Evolutionary conservation across 768 basidiomycete genomes (phyloP).

Genomic region (Tricholoma saponaceum): DNA sequence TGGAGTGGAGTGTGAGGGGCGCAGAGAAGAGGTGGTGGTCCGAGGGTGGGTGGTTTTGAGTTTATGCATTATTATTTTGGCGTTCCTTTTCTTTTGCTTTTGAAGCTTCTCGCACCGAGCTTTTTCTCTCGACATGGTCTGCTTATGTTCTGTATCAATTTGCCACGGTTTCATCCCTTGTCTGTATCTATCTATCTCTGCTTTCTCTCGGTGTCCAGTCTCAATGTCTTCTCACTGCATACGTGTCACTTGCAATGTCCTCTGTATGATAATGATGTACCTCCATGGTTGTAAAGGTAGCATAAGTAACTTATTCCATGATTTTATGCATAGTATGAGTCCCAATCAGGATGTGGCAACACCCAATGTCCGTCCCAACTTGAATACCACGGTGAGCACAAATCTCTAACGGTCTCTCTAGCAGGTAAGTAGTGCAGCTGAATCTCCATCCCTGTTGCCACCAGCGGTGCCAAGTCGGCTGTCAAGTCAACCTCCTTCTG

Average conservation of each 20-base stretch:
- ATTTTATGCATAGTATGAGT: too few species aligned
- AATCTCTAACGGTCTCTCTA: too few species aligned
- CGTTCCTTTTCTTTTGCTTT: not conserved
- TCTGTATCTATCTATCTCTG: not conserved
- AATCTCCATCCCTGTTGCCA: too few species aligned
- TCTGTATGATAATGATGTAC: not conserved
- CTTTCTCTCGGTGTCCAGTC: not conserved
- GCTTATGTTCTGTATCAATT: not conserved
- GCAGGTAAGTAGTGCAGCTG: too few species aligned
- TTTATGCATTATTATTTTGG: not conserved
- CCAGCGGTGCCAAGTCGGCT: too few species aligned
- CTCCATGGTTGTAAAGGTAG: not conserved
- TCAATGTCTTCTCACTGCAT: not conserved
- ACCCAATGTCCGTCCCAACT: too few species aligned
- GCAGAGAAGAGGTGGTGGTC: conserved; percentile 75
- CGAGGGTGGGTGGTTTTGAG: conserved; percentile 41
- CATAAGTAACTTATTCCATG: not conserved
- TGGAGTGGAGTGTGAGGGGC: conserved; percentile 74
- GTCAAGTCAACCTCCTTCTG: too few species aligned
- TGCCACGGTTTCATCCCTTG: not conserved
- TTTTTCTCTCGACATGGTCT: not conserved
- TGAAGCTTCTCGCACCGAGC: not conserved
- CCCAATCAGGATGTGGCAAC: too few species aligned
- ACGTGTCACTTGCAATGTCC: not conserved
- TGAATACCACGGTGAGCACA: too few species aligned